Base-by-base conservation (phyloP, 192 early-diverging fungal species). In the Coemansia sp. region DNA sequence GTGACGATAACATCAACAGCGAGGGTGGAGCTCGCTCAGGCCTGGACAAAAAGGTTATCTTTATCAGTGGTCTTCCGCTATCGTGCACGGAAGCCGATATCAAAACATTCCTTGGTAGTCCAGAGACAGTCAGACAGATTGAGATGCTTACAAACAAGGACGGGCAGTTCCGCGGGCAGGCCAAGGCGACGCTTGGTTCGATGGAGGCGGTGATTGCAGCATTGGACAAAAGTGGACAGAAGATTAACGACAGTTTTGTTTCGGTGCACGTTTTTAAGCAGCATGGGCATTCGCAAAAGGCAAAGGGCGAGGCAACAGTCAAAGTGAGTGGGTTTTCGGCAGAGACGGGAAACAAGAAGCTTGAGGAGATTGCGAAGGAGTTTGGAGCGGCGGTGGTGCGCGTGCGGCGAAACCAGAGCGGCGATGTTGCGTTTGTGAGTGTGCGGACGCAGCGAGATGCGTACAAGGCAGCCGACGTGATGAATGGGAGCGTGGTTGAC, bases 171-270 rank as follows among this genome's bases (percentile, higher is more conserved):
- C 55, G 45, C 11, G 73, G 73, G 19, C 73, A 69, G 51, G 73
- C 73, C 42, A 65, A 45, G 7, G 67, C 44, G 0, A 46, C 34
- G 13, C 34, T 76, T 30, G 13, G 14, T 22, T 57, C 67, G 8
- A 30, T 37, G 0, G 59, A 59, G 14, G 73, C 59, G 3, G 44
- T 69, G 8, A 51, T 76, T 6, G 45, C 67, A 3, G 67, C 73
- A 14, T 37, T 76, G 56, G 73, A 69, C 53, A 76, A 66, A 45
- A 76, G 60, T 50, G 67, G 67, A 18, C 42, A 54, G 13, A 62
- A 59, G 25, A 27, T 68, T 2, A 48, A 56, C 5, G 59, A 56
- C 18, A 54, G 50, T 19, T 57, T 57, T 40, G 45, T 76, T 47
- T 66, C 67, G 1, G 48, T 76, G 50, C 73, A 76, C 14, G 60